A percentile compares a stretch with the other conserved stretches of the same genome.
Evolutionary conservation across 352 stramenopile genomes (phyloP).

Genomic region (Phytophthora ramorum): DNA sequence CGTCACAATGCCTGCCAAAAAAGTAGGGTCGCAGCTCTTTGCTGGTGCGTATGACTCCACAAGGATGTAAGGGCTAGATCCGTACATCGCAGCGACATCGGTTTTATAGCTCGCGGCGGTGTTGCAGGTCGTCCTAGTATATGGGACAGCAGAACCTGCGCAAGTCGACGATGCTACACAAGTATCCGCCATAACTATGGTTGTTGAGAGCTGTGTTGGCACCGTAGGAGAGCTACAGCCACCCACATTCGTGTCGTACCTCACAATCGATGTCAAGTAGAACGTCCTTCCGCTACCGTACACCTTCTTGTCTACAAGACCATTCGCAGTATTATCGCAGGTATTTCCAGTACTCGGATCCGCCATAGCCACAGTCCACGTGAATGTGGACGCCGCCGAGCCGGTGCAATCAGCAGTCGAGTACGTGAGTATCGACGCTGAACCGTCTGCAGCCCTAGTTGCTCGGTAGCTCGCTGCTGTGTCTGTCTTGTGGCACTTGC

Average conservation of each 20-base stretch:
- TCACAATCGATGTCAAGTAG: not conserved
- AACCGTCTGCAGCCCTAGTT: no score
- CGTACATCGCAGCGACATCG: not conserved
- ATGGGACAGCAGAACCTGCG: not conserved
- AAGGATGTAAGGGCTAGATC: constrained; percentile 3
- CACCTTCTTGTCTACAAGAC: not conserved
- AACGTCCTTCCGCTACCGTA: not conserved
- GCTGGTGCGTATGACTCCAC: not conserved
- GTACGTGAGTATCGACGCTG: no score
- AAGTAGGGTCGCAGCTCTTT: not conserved
- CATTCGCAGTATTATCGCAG: no score
- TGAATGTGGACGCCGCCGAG: no score
- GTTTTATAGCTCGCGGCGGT: no score
- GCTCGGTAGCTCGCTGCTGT: no score
- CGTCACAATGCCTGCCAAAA: not conserved
- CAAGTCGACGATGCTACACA: not conserved
- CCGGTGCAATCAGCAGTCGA: no score
- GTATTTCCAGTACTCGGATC: no score
- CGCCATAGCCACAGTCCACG: no score
- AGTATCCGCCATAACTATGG: not conserved
- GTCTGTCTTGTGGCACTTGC: constrained; percentile 2
- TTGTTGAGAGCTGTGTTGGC: not conserved
- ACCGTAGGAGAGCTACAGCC: not conserved
- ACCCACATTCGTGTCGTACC: not conserved
- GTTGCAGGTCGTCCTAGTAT: not conserved